Conservation (phyloP, 352 stramenopile genomes). For the Paralagenidium karlingii region DNA sequence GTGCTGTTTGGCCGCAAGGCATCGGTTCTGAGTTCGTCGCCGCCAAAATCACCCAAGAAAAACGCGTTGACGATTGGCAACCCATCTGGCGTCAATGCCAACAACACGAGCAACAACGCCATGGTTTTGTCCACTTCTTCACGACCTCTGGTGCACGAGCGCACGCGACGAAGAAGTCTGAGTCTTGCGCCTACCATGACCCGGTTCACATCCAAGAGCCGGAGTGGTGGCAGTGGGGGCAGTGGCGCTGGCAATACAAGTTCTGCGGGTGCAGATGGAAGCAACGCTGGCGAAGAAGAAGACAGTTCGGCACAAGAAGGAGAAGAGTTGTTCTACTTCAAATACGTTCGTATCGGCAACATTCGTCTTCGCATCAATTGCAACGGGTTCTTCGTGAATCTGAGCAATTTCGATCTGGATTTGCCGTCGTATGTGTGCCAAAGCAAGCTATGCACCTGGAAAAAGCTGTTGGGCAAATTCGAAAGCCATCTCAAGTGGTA, state of each 20-base stretch:
- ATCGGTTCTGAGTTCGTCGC: not conserved
- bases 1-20: conserved; percentile 45
- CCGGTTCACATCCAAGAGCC: too few species aligned
- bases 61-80: too few species aligned
- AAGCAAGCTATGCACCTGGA: conserved; percentile 68
- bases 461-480: conserved; percentile 74
- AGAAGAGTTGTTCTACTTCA: conserved; percentile 77
- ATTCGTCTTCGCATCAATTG: conserved; percentile 70
- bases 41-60: not conserved
- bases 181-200: too few species aligned
- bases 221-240: too few species aligned
- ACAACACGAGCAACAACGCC: too few species aligned
- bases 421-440: conserved; percentile 68
- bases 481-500: conserved; percentile 76
- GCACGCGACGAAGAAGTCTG: too few species aligned
- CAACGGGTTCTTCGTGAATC: conserved; percentile 78
- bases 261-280: too few species aligned
- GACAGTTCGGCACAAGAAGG: conserved; percentile 34
- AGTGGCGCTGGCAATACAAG: too few species aligned
- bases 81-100: too few species aligned
- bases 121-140: too few species aligned
- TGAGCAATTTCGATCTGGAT: conserved; percentile 69
- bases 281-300: conserved; percentile 29
- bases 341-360: conserved; percentile 74
- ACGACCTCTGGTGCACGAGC: too few species aligned